Percentiles rank a stretch among this genome's conserved stretches.
phyloP scores from a whole-genome alignment of 441 rosid genomes.

The Bruguiera hainesii region DNA sequence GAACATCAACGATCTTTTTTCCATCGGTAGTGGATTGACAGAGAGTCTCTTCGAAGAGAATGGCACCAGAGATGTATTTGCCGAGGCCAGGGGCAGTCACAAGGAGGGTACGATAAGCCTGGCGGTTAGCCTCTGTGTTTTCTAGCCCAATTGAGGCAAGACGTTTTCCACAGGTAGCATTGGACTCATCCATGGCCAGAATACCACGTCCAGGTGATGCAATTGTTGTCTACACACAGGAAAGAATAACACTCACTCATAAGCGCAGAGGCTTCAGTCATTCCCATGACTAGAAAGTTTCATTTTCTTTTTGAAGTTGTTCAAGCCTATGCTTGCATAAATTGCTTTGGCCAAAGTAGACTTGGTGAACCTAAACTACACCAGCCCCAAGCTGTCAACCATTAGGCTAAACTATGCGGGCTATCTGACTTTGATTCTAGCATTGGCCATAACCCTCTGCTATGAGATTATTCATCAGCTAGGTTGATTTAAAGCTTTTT shows the following conservation, averaged over 20 bases:
- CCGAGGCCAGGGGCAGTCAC: constrained; percentile 78
- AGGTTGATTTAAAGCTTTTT: too few species aligned
- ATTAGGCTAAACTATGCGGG: too few species aligned
- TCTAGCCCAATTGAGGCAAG: constrained; percentile 77
- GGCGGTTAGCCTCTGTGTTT: constrained; percentile 93
- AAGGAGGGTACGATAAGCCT: constrained; percentile 88
- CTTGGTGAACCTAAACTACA: too few species aligned
- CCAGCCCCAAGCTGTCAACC: too few species aligned
- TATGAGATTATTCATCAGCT: too few species aligned
- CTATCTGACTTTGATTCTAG: too few species aligned
- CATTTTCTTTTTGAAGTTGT: too few species aligned
- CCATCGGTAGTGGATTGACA: constrained; percentile 82
- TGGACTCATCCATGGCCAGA: constrained; percentile 95
- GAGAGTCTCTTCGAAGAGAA: constrained; percentile 89
- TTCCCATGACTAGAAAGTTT: too few species aligned
- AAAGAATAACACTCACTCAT: neutral
- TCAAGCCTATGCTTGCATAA: too few species aligned
- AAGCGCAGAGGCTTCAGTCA: too few species aligned
- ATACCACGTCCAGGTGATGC: constrained; percentile 96
- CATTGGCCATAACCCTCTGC: too few species aligned
- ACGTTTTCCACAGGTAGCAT: constrained; percentile 93
- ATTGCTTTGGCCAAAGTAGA: too few species aligned
- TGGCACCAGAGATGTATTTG: constrained; percentile 74
- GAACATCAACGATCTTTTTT: constrained; percentile 84
- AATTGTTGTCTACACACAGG: constrained; percentile 55